Conservation (phyloP, 1,139 yeast species). For the Pichia sp. region DNA sequence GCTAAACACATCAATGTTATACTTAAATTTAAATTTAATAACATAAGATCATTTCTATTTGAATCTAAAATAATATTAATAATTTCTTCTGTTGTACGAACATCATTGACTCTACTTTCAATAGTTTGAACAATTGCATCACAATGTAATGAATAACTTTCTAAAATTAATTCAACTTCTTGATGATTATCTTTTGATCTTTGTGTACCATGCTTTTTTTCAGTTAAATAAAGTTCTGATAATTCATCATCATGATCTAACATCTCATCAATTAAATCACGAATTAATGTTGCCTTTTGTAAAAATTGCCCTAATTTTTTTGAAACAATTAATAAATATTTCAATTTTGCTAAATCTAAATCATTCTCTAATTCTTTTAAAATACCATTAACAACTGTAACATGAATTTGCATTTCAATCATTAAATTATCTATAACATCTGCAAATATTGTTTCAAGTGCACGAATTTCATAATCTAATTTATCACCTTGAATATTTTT, state of each 20-base stretch:
- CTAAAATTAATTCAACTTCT: conserved; percentile 69
- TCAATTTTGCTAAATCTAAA: conserved; percentile 75
- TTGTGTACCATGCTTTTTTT: conserved; percentile 29
- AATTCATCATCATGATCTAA: conserved; percentile 79
- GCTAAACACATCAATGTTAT: conserved; percentile 56
- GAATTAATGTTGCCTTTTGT: conserved; percentile 75
- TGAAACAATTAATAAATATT: conserved; percentile 72
- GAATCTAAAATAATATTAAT: conserved; percentile 74
- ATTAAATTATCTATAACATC: conserved; percentile 79
- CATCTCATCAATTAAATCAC: conserved; percentile 81
- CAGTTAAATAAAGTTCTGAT: conserved; percentile 60
- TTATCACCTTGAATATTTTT: conserved; percentile 29
- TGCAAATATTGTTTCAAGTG: conserved; percentile 79
- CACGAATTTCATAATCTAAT: conserved; percentile 72
- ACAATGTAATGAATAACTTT: conserved; percentile 68
- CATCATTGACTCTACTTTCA: conserved; percentile 61
- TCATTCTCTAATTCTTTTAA: conserved; percentile 77
- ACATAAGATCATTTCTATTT: conserved; percentile 70
- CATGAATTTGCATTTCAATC: conserved; percentile 74
- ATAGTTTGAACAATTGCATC: conserved; percentile 79
- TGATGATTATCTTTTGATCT: conserved; percentile 43
- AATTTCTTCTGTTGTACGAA: conserved; percentile 74
- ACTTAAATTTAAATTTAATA: conserved; percentile 62
- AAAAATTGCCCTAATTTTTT: conserved; percentile 74
- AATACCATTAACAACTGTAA: conserved; percentile 67